A percentile compares a stretch with the other conserved stretches of the same genome.
Evolutionary conservation across 495 filamentous ascomycete species (phyloP).

Genomic region (Aspergillus ostianus): DNA sequence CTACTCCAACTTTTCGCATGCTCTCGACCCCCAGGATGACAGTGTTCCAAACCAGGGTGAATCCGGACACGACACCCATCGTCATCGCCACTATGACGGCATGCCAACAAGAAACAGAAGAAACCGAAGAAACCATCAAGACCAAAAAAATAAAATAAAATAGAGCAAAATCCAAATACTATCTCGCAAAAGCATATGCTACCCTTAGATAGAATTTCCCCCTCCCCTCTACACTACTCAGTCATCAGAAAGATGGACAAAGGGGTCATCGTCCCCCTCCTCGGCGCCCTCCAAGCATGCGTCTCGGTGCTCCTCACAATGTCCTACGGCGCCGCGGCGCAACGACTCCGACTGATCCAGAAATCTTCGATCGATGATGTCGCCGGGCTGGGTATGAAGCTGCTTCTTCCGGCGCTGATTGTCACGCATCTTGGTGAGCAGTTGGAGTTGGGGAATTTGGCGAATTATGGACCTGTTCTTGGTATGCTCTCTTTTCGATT

Average conservation of each 20-base stretch:
- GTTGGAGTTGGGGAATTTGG: constrained; percentile 53
- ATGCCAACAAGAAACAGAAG: constrained; percentile 5
- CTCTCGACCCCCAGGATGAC: no score
- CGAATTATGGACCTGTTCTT: constrained; percentile 58
- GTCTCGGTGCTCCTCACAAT: constrained; percentile 70
- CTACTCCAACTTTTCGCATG: no score
- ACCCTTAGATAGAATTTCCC: no score
- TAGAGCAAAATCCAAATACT: no score
- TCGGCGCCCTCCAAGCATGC: constrained; percentile 69
- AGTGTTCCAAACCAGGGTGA: no score
- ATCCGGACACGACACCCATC: not conserved
- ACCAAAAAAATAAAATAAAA: not conserved
- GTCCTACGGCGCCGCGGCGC: constrained; percentile 58
- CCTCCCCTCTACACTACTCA: not conserved
- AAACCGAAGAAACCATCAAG: not conserved
- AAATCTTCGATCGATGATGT: constrained; percentile 57
- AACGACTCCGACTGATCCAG: constrained; percentile 57
- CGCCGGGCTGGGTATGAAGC: constrained; percentile 61
- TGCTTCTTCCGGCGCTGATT: constrained; percentile 71
- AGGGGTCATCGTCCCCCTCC: constrained; percentile 49
- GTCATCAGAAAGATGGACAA: constrained; percentile 4
- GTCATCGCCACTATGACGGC: constrained; percentile 16
- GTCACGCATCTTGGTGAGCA: constrained; percentile 66
- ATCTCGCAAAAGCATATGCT: no score
- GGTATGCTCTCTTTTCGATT: constrained; percentile 16